These are phyloP conservation scores for Kuraishia cidri DNA, from an alignment of 805 yeast species.

Conservation along the genomic window DNA sequence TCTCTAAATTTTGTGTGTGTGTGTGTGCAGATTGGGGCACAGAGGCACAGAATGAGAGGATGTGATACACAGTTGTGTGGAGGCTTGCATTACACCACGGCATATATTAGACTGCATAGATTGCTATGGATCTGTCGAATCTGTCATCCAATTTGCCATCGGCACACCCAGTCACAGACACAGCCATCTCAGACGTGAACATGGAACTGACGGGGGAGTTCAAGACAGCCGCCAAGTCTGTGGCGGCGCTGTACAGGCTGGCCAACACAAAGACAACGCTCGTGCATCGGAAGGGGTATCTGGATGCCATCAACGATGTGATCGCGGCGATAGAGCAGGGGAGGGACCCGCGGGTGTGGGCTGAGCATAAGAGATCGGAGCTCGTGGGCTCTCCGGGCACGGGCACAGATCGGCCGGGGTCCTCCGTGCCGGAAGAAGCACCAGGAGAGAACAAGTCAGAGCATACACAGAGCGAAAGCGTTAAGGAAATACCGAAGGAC, in stretches of 20 bases:
- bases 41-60: too few relatives aligned
- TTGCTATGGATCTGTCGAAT: too few relatives aligned
- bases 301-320: conserved; percentile 53
- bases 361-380: neutral
- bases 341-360: neutral
- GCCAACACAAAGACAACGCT: conserved; percentile 43
- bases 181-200: conserved; percentile 36
- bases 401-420: too few relatives aligned
- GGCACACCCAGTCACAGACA: conserved; percentile 36
- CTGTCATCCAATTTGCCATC: conserved; percentile 47
- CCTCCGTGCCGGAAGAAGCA: neutral
- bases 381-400: too few relatives aligned
- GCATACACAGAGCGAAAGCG: neutral
- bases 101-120: too few relatives aligned
- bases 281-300: conserved; percentile 46
- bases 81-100: too few relatives aligned
- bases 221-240: conserved; percentile 63
- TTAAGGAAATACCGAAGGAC: neutral
- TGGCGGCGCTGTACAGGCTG: conserved; percentile 56
- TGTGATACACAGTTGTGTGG: too few relatives aligned
- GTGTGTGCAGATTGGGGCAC: too few relatives aligned
- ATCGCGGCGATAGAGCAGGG: conserved; percentile 19
- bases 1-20: too few relatives aligned
- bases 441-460: neutral
- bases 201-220: conserved; percentile 53